These are phyloP conservation scores for Fusarium beomiforme DNA, from an alignment of 2,329 filamentous ascomycete genomes.

Conservation along the genomic window DNA sequence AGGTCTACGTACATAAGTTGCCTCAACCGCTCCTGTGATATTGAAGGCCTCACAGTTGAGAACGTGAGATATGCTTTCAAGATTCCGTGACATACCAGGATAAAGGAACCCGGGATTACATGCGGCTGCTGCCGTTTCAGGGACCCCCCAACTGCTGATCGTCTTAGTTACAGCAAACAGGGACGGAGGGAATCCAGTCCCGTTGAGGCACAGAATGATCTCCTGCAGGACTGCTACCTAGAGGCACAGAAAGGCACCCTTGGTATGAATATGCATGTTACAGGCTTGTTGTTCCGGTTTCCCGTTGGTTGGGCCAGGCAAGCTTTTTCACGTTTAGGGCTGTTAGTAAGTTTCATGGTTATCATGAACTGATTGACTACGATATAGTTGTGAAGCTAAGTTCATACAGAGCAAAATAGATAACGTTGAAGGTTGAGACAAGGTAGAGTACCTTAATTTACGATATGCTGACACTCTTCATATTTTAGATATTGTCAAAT, in stretches of 20 bases:
- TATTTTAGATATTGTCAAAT: background rate
- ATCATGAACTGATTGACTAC: background rate
- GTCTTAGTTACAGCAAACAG: slow-evolving; percentile 10
- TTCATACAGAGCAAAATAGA: no score
- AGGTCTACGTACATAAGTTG: background rate
- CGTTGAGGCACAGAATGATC: slow-evolving; percentile 36
- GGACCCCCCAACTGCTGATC: slow-evolving; percentile 34
- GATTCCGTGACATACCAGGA: background rate
- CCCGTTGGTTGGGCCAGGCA: slow-evolving; percentile 12
- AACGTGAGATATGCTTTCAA: slow-evolving; percentile 1
- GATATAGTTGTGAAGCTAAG: background rate
- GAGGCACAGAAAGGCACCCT: slow-evolving; percentile 17
- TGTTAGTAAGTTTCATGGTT: background rate
- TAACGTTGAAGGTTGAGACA: background rate
- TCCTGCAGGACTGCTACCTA: slow-evolving; percentile 26
- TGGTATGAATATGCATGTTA: slow-evolving; percentile 17
- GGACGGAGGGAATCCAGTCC: slow-evolving; percentile 3
- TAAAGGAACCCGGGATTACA: slow-evolving; percentile 25
- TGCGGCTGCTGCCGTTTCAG: slow-evolving; percentile 39
- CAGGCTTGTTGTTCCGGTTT: slow-evolving; percentile 11
- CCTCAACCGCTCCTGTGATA: background rate
- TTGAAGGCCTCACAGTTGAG: background rate
- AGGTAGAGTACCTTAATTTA: background rate
- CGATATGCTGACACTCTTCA: background rate
- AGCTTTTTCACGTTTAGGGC: background rate